These are phyloP conservation scores for Dictyostelium citrinum DNA, from an alignment of 78 protist species.

Conservation along the genomic window DNA sequence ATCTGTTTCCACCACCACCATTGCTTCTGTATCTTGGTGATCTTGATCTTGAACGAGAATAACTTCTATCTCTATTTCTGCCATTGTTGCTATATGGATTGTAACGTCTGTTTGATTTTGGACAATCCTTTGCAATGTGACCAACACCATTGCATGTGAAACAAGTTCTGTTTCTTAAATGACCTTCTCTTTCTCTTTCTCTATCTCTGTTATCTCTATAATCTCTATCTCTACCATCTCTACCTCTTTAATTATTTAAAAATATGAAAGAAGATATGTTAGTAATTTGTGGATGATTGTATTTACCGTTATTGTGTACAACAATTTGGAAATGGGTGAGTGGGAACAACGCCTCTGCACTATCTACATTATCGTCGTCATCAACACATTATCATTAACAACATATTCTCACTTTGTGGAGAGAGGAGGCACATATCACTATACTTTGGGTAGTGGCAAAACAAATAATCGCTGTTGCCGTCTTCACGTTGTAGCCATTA, in stretches of 20 bases:
- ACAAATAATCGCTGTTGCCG: not conserved
- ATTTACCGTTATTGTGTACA: not conserved
- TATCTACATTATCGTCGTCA: too few species aligned
- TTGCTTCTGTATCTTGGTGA: not conserved
- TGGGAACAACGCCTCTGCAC: too few species aligned
- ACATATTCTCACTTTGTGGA: not conserved
- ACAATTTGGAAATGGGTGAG: too few species aligned
- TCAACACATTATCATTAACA: too few species aligned
- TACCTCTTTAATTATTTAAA: not conserved
- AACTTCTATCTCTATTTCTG: slow-evolving; percentile 14
- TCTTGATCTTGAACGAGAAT: not conserved
- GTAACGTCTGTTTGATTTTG: not conserved
- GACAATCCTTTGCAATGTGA: not conserved
- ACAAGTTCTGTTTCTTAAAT: slow-evolving; percentile 25
- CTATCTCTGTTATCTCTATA: too few species aligned
- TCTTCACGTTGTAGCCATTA: not conserved
- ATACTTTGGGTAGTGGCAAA: not conserved
- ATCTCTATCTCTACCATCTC: slow-evolving; percentile 8
- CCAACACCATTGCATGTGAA: slow-evolving; percentile 21
- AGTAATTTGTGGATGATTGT: not conserved
- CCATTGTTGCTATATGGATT: not conserved
- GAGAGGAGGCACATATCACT: not conserved
- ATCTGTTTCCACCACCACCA: not conserved
- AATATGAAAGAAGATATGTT: not conserved
- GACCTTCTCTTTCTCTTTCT: slow-evolving; percentile 16